Conservation (phyloP, 2,329 filamentous ascomycete genomes). For the Sporothrix luriei region DNA sequence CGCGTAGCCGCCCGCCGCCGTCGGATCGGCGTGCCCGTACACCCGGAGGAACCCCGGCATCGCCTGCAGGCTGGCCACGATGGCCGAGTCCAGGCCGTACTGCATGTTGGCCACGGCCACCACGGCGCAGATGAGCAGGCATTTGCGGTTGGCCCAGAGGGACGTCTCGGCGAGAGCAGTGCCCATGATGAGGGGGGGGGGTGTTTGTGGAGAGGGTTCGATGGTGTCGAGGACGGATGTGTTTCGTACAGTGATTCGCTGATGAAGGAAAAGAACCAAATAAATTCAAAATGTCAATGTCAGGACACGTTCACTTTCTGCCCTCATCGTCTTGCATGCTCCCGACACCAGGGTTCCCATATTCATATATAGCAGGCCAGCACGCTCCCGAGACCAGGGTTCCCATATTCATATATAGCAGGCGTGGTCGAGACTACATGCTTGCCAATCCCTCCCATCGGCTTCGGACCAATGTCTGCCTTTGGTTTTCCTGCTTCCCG, state of each 20-base stretch:
- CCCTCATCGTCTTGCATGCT: neutral
- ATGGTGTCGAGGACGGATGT: neutral
- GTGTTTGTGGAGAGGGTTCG: too few relatives aligned
- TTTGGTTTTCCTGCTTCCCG: neutral
- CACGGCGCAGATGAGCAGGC: constrained; percentile 50
- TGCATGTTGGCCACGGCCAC: constrained; percentile 56
- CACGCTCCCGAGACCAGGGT: neutral
- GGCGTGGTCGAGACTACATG: neutral
- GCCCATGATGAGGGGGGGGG: constrained; percentile 19
- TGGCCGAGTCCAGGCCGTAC: constrained; percentile 54
- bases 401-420: neutral
- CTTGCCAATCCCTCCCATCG: neutral
- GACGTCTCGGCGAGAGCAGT: constrained; percentile 32
- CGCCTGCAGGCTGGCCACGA: constrained; percentile 51
- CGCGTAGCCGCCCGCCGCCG: constrained; percentile 44
- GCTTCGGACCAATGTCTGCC: constrained; percentile 10
- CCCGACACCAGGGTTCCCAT: neutral
- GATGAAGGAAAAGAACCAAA: neutral
- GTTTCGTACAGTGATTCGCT: neutral
- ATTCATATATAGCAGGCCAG: neutral
- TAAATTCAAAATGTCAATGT: neutral
- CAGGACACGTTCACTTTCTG: neutral
- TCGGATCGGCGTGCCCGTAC: constrained; percentile 52
- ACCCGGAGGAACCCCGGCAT: constrained; percentile 57
- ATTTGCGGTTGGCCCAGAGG: constrained; percentile 44